Percentiles rank a stretch among this genome's conserved stretches.
phyloP scores from a whole-genome alignment of 2,329 filamentous ascomycete species.

The Paecilomyces niveus region DNA sequence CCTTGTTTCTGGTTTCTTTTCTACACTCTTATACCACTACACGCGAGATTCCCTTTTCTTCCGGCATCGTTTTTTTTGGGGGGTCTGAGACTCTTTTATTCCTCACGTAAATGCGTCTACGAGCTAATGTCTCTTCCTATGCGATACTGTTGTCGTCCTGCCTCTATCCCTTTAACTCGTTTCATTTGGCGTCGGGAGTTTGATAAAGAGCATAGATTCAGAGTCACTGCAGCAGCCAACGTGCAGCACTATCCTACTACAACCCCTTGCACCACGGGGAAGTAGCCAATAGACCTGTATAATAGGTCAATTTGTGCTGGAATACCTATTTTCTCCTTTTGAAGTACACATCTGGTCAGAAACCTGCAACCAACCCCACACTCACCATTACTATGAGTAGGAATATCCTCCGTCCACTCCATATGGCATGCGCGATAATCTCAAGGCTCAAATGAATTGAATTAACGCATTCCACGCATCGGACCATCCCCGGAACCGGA shows the following conservation, averaged over 20 bases:
- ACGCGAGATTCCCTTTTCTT: background rate
- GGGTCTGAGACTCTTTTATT: background rate
- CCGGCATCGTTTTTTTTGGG: background rate
- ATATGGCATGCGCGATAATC: no score
- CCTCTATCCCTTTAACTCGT: background rate
- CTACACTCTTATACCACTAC: background rate
- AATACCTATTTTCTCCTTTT: no score
- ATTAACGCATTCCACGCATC: no score
- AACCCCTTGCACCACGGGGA: background rate
- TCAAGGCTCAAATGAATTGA: no score
- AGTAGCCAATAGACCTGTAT: background rate
- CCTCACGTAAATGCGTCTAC: background rate
- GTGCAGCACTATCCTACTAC: background rate
- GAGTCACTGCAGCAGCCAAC: background rate
- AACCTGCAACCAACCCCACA: no score
- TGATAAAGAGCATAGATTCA: background rate
- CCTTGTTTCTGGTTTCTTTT: constrained; percentile 1
- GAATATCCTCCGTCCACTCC: no score
- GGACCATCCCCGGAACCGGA: no score
- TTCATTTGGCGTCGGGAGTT: background rate
- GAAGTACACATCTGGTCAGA: no score
- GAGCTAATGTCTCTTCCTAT: background rate
- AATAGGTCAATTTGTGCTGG: no score
- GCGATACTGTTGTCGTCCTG: background rate
- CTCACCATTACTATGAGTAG: no score